phyloP scores from a whole-genome alignment of 2,329 filamentous ascomycete species.

The Talaromyces atroroseus region DNA sequence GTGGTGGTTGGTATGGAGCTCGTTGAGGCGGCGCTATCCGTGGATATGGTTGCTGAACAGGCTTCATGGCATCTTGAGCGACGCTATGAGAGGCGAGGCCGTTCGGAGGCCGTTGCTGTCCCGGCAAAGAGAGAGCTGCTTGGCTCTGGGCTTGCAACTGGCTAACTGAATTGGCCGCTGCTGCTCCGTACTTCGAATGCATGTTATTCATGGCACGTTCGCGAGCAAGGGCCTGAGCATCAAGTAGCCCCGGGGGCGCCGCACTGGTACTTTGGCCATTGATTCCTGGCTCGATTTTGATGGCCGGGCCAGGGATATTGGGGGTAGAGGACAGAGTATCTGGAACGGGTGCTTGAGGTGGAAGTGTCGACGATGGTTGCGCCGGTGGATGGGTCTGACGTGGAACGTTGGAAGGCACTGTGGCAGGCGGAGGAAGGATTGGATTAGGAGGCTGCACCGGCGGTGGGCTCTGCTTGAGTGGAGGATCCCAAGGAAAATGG shows the following conservation, averaged over 20 bases:
- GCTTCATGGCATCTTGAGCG: slow-evolving; percentile 37
- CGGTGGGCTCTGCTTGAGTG: slow-evolving; percentile 56
- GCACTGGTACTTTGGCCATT: slow-evolving; percentile 32
- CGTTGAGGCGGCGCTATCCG: slow-evolving; percentile 34
- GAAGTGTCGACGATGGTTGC: slow-evolving; percentile 27
- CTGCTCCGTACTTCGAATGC: slow-evolving; percentile 43
- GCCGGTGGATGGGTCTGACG: slow-evolving; percentile 26
- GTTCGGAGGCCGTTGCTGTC: slow-evolving; percentile 28
- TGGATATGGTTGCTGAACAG: slow-evolving; percentile 31
- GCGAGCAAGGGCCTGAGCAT: slow-evolving; percentile 43
- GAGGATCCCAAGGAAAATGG: slow-evolving; percentile 91
- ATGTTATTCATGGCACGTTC: slow-evolving; percentile 51
- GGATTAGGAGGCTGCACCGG: slow-evolving; percentile 36
- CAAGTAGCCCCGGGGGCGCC: slow-evolving; percentile 30
- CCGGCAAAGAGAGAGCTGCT: slow-evolving; percentile 29
- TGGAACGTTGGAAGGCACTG: slow-evolving; percentile 42
- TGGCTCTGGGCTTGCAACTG: slow-evolving; percentile 40
- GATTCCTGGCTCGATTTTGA: slow-evolving; percentile 51
- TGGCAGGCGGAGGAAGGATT: slow-evolving; percentile 34
- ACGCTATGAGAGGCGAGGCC: slow-evolving; percentile 34
- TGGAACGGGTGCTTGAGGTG: slow-evolving; percentile 19
- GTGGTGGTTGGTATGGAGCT: slow-evolving; percentile 46
- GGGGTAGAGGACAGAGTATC: slow-evolving; percentile 18
- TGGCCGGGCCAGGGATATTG: slow-evolving; percentile 33
- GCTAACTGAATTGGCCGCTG: slow-evolving; percentile 39